Evolutionary conservation across 2,329 filamentous ascomycete genomes (phyloP).

Genomic region (Phialocephala subalpina): DNA sequence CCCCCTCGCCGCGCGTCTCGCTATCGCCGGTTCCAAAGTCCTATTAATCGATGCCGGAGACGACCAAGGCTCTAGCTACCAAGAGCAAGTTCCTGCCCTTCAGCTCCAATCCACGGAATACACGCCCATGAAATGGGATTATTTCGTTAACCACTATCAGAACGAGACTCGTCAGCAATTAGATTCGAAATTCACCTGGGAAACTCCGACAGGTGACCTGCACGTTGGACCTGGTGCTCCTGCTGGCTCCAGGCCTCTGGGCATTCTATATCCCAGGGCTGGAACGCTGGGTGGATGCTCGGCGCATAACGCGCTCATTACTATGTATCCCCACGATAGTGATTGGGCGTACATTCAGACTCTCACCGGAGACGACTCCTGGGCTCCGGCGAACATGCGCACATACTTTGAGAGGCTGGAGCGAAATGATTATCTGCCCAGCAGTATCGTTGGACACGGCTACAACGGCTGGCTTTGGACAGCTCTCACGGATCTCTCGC

Average conservation of each 20-base stretch:
- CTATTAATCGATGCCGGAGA: conserved; percentile 63
- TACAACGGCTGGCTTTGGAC: conserved; percentile 29
- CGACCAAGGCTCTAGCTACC: conserved; percentile 49
- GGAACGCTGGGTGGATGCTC: conserved; percentile 49
- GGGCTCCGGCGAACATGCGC: conserved; percentile 48
- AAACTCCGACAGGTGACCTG: conserved; percentile 27
- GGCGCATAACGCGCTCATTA: conserved; percentile 41
- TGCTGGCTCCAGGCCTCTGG: conserved; percentile 43
- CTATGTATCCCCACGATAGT: not conserved
- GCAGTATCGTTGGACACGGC: conserved; percentile 41
- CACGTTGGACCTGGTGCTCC: conserved; percentile 44
- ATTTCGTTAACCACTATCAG: conserved; percentile 60
- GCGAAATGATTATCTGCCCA: conserved; percentile 50
- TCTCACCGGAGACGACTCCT: conserved; percentile 1
- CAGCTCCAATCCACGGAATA: not conserved
- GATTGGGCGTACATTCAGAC: conserved; percentile 4
- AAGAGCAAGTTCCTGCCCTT: not conserved
- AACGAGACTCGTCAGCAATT: conserved; percentile 50
- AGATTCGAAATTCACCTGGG: conserved; percentile 52
- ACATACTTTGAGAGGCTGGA: conserved; percentile 53
- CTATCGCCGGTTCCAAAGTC: conserved; percentile 57
- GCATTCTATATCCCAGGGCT: conserved; percentile 49
- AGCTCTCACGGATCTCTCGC: conserved; percentile 38
- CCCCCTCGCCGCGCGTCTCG: conserved; percentile 57
- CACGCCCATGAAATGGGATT: conserved; percentile 58